Base-by-base conservation (phyloP, 2,329 filamentous ascomycete genomes). In the Didymosphaeria variabile region DNA sequence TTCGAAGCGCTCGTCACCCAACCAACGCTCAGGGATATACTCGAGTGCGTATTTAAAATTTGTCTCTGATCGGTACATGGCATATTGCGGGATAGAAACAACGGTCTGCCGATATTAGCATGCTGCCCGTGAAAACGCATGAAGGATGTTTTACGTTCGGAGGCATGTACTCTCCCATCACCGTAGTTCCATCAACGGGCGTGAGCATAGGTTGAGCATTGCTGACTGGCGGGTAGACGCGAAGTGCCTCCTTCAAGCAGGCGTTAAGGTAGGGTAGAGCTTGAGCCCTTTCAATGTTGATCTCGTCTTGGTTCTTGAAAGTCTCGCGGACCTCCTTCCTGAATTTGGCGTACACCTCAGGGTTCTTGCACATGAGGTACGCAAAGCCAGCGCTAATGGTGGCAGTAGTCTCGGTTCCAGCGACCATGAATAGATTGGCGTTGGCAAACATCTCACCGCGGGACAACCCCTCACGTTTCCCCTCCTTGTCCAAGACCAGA, bases 341-440 rank as follows among this genome's bases (percentile, higher is more conserved):
- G 0, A 79, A 55, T 26, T 71, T 71, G 15, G 65, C 52, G 67
- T 77, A 65, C 8, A 58, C 64, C 0, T 61, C 62, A 0, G 72
- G 64, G 21, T 79, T 72, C 29, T 62, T 69, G 7, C 80, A 62
- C 0, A 81, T 68, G 15, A 72, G 57, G 57, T 69, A 82, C 0
- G 76, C 79, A 9, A 77, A 52, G 5, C 79, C 81, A 8, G 72
- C 75, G 1, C 83, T 67, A 8, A 79, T 54, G 0, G 77, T 81
- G 0, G 81, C 81, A 0, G 80, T 80, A 0, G 82, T 83, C 57
- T 84, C 81, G 21, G 77, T 79, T 1, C 81, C 82, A 1, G 80
- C 82, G 7, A 79, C 55, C 65, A 83, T 81, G 38, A 83, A 72
- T 0, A 79, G 31, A 2, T 65, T 61, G 0, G 75, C 67, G 54